Percentiles rank a stretch among this genome's conserved stretches.
phyloP scores from a whole-genome alignment of 2,329 filamentous ascomycete species.

The Calonectria leucothoes region DNA sequence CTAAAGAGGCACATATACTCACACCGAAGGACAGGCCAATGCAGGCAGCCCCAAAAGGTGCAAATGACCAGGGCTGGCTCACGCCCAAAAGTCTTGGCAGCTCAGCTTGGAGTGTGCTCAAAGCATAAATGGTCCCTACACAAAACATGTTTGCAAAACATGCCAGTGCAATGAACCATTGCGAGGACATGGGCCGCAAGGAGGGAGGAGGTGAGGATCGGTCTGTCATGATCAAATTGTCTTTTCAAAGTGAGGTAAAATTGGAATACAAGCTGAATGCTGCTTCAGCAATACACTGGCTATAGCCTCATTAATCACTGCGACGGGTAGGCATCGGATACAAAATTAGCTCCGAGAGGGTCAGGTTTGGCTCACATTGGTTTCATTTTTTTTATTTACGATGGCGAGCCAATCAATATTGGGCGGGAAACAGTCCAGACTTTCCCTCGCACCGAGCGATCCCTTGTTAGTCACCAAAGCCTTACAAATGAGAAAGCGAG shows the following conservation, averaged over 20 bases:
- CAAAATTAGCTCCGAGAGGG: neutral
- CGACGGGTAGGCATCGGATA: neutral
- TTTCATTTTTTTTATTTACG: too few species aligned
- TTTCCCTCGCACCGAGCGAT: neutral
- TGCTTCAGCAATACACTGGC: neutral
- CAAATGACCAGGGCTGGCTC: neutral
- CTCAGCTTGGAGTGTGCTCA: constrained; percentile 11
- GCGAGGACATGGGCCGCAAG: neutral
- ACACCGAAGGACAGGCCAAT: constrained; percentile 15
- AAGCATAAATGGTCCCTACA: constrained; percentile 15
- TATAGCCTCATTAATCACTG: neutral
- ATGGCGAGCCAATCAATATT: neutral
- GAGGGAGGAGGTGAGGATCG: neutral
- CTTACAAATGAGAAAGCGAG: neutral
- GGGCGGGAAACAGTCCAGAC: too few species aligned
- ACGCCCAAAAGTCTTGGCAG: constrained; percentile 1
- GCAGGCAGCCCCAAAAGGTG: constrained; percentile 6
- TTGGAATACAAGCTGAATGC: neutral
- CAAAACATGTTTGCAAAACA: constrained; percentile 21
- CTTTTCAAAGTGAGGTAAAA: neutral
- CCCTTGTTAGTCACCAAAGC: neutral
- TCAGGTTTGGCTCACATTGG: neutral
- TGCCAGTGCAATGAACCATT: neutral
- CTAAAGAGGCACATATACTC: neutral
- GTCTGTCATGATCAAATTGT: neutral